Evolutionary conservation across 129 eudicot species (phyloP).

Genomic region (Flaveria ramosissima): DNA sequence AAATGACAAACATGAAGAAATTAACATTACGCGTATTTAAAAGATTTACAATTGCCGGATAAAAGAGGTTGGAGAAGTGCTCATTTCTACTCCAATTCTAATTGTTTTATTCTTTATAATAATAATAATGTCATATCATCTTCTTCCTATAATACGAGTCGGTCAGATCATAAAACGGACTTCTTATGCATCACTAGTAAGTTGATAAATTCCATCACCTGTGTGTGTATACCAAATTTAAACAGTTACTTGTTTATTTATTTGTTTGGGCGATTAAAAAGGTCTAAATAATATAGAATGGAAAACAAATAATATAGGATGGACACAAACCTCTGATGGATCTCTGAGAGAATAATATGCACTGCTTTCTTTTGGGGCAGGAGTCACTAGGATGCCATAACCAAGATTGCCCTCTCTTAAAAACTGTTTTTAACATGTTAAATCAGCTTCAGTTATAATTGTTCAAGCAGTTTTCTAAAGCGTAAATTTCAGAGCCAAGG

Average conservation of each 20-base stretch:
- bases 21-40: neutral
- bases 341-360: constrained; percentile 86
- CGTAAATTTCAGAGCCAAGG: neutral
- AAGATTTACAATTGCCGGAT: constrained; percentile 4
- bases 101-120: constrained; percentile 13
- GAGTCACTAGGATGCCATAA: constrained; percentile 78
- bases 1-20: too few species aligned
- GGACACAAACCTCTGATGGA: constrained; percentile 68
- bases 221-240: constrained; percentile 30
- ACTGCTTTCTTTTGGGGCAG: constrained; percentile 79
- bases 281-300: neutral
- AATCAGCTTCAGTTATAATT: neutral
- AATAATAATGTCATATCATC: neutral
- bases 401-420: constrained; percentile 70
- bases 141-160: neutral
- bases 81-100: constrained; percentile 19
- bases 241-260: neutral
- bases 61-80: constrained; percentile 10
- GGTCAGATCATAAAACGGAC: constrained; percentile 27
- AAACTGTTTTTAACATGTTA: constrained; percentile 43
- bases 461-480: too few species aligned
- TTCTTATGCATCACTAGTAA: constrained; percentile 58
- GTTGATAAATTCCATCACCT: constrained; percentile 86
- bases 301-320: neutral
- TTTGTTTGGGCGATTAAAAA: neutral